These are phyloP conservation scores for Paraphoma chrysanthemicola DNA, from an alignment of 2,329 filamentous ascomycete genomes.

Conservation along the genomic window DNA sequence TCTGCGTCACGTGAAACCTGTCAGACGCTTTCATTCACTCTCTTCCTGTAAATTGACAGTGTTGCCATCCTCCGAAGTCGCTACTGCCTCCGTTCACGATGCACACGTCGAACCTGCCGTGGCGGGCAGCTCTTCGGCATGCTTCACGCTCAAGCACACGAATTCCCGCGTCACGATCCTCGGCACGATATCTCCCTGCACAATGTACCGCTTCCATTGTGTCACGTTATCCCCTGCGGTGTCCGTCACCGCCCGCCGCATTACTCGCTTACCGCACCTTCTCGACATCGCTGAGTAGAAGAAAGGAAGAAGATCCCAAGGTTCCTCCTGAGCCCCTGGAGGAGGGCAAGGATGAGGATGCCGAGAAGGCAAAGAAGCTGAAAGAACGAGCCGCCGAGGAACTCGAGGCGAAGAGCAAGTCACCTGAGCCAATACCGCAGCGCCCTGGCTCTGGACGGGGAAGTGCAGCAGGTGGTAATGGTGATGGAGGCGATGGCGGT, in stretches of 20 bases:
- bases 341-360: slow-evolving; percentile 46
- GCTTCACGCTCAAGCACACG: slow-evolving; percentile 52
- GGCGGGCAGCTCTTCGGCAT: slow-evolving; percentile 66
- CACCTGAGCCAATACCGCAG: slow-evolving; percentile 58
- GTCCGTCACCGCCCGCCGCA: slow-evolving; percentile 37
- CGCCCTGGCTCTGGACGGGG: slow-evolving; percentile 64
- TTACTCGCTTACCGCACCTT: slow-evolving; percentile 45
- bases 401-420: slow-evolving; percentile 54
- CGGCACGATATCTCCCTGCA: slow-evolving; percentile 35
- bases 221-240: slow-evolving; percentile 27
- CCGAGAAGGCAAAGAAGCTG: slow-evolving; percentile 52
- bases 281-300: slow-evolving; percentile 53
- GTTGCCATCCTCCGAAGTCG: slow-evolving; percentile 14
- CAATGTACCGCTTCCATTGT: slow-evolving; percentile 39
- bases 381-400: slow-evolving; percentile 51
- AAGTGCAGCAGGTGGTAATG: slow-evolving; percentile 63
- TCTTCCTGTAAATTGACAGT: neutral
- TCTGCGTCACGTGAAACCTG: slow-evolving; percentile 7
- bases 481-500: slow-evolving; percentile 60
- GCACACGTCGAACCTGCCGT: slow-evolving; percentile 69
- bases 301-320: slow-evolving; percentile 64
- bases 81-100: slow-evolving; percentile 56
- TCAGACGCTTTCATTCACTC: slow-evolving; percentile 10
- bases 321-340: slow-evolving; percentile 54
- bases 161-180: slow-evolving; percentile 34